Percentiles rank a stretch among this genome's conserved stretches.
Evolutionary conservation across 2,329 filamentous ascomycete genomes (phyloP).

Genomic region (Phaeomoniella chlamydospora): DNA sequence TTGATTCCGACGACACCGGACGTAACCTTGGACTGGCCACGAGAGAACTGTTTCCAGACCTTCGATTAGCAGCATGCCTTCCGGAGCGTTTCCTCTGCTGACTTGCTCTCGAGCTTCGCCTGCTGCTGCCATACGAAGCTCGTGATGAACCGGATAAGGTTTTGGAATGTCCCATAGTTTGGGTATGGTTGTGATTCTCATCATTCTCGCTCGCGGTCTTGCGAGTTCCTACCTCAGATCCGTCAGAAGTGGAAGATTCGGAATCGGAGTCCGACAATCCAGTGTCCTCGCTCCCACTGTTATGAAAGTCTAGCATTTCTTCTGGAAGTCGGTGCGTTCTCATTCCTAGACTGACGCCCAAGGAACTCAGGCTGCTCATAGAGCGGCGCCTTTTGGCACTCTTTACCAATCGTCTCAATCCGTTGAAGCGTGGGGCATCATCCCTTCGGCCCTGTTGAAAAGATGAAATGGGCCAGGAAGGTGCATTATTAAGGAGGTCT

Average conservation of each 20-base stretch:
- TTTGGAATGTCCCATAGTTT: no score
- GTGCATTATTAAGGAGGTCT: conserved; percentile 25
- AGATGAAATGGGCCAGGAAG: conserved; percentile 37
- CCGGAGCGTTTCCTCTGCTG: not conserved
- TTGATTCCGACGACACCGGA: not conserved
- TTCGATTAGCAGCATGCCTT: not conserved
- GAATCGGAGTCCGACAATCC: not conserved
- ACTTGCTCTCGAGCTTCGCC: no score
- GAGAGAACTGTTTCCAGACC: not conserved
- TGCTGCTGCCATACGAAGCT: no score
- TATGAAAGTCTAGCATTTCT: conserved; percentile 39
- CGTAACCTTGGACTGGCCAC: not conserved
- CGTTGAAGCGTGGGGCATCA: conserved; percentile 35
- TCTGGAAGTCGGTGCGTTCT: conserved; percentile 58
- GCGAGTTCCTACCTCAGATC: no score
- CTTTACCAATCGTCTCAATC: conserved; percentile 47
- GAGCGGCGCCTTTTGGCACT: conserved; percentile 40
- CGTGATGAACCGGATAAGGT: no score
- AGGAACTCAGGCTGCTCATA: conserved; percentile 28
- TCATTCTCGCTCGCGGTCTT: no score
- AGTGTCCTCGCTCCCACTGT: conserved; percentile 30
- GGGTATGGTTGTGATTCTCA: no score
- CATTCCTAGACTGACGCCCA: conserved; percentile 58
- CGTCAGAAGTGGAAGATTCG: no score
- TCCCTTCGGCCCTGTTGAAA: conserved; percentile 34